Evolutionary conservation across 1,284 basidiomycete species (phyloP), one percentile per base, ranked within the genome.

Genomic region (Mixia osmundae): DNA sequence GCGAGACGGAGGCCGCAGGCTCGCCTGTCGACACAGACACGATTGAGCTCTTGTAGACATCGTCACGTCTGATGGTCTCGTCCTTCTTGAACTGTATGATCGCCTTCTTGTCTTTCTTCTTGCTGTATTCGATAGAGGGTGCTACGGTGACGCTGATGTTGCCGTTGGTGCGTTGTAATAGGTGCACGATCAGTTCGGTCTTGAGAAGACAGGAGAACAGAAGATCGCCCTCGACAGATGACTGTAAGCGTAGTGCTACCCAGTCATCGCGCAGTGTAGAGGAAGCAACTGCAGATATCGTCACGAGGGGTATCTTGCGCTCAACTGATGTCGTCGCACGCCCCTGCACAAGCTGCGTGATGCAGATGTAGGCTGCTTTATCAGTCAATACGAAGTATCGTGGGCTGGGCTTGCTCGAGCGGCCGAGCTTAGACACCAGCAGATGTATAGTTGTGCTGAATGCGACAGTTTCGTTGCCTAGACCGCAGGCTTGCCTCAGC

Each of bases 61-160:
- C 89, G 43, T 78, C 74, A 39, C 69, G 69, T n/a, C 56, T 60
- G 14, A 89, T 60, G 9, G 71, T 72, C 55, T 91, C 83, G 53
- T 94, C 85, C 61, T 80, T 94, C 50, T 75, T 58, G 46, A 83
- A 76, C 53, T 77, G 77, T 58, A 99, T 83, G 38, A 69, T 63
- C 2, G 76, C 72, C 53, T 73, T 73, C 64, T 97, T 99, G 49
- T 89, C 87, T 59, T 85, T 95, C 68, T 95, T 97, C 67, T 97
- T 97, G 27, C 67, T 65, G 54, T 91, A 97, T 33, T 77, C 69
- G 42, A 91, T 61, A 78, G 64, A 67, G 16, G 80, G 73, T 0
- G 67, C 69, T 46, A 89, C 70, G 30, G 69, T 57, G 24, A 97
- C 61, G 41, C 62, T 72, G 42, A 85, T 66, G 41, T 69, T 72